phyloP scores from a whole-genome alignment of 352 stramenopile species.

The Halophytophthora batemanensis region DNA sequence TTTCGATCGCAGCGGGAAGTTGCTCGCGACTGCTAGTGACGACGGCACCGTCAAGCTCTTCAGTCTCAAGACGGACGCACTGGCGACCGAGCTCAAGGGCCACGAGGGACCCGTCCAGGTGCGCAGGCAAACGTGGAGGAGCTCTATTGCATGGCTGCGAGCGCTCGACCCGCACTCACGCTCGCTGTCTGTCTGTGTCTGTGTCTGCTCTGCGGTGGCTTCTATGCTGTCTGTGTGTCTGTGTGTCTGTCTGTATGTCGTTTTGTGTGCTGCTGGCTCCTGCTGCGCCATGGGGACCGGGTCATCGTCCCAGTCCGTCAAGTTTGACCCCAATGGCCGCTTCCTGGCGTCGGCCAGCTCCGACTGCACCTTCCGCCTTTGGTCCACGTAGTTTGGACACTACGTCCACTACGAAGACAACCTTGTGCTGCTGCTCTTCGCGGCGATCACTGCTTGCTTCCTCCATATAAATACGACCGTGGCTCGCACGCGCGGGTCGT shows the following conservation, averaged over 20 bases:
- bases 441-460: constrained; percentile 7
- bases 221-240: constrained; percentile 3
- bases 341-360: constrained; percentile 91
- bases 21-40: constrained; percentile 85
- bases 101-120: constrained; percentile 94
- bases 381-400: constrained; percentile 45
- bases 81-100: constrained; percentile 78
- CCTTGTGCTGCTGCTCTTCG: constrained; percentile 5
- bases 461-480: neutral
- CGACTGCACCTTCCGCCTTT: constrained; percentile 93
- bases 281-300: too few relatives aligned
- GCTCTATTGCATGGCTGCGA: constrained; percentile 21
- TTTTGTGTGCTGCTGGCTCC: constrained; percentile 10
- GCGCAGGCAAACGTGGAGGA: constrained; percentile 15
- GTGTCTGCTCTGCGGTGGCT: constrained; percentile 4
- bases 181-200: constrained; percentile 10
- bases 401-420: neutral
- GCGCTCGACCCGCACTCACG: constrained; percentile 7
- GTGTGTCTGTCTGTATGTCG: constrained; percentile 24
- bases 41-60: constrained; percentile 90
- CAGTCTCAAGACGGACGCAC: constrained; percentile 65
- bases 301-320: too few relatives aligned
- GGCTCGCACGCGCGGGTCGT: too few relatives aligned
- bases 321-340: constrained; percentile 85
- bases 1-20: constrained; percentile 88